phyloP scores from a whole-genome alignment of 352 stramenopile species.

The Phytophthora agathidicida region DNA sequence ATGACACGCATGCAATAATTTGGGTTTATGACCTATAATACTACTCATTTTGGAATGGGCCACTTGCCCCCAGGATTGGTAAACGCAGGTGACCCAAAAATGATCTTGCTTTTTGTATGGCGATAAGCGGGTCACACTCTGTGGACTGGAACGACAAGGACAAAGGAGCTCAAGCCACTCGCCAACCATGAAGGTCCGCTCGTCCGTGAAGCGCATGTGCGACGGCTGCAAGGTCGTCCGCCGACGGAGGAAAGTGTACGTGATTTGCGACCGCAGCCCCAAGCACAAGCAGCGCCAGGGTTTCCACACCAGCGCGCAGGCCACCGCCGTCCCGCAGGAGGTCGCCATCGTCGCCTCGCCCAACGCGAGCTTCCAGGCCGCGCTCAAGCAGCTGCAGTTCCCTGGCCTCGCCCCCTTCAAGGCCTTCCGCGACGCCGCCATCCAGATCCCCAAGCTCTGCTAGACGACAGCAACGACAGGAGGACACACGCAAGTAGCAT shows the following conservation, averaged over 20 bases:
- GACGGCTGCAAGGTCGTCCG: slow-evolving; percentile 92
- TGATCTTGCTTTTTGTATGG: too few relatives aligned
- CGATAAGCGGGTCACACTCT: too few relatives aligned
- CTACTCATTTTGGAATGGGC: too few relatives aligned
- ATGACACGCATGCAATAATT: slow-evolving; percentile 18
- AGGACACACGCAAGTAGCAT: neutral
- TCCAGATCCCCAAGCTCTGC: slow-evolving; percentile 77
- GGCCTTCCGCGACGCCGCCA: slow-evolving; percentile 74
- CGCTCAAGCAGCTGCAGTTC: slow-evolving; percentile 96
- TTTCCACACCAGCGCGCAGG: slow-evolving; percentile 80
- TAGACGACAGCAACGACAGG: slow-evolving; percentile 15
- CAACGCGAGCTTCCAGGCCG: slow-evolving; percentile 93
- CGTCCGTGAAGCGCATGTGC: slow-evolving; percentile 92
- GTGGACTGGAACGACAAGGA: slow-evolving; percentile 26
- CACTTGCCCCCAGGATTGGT: too few relatives aligned
- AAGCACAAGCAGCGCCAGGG: slow-evolving; percentile 95
- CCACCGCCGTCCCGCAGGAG: slow-evolving; percentile 32
- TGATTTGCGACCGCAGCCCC: slow-evolving; percentile 91
- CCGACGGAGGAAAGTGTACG: slow-evolving; percentile 86
- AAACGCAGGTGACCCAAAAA: too few relatives aligned
- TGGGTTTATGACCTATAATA: too few relatives aligned
- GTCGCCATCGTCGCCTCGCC: slow-evolving; percentile 67
- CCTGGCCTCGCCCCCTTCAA: slow-evolving; percentile 77
- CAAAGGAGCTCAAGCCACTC: slow-evolving; percentile 25
- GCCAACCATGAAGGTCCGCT: slow-evolving; percentile 89